These are phyloP conservation scores for Elymus sibiricus DNA, from an alignment of 176 grass and related monocot species.

Conservation along the genomic window DNA sequence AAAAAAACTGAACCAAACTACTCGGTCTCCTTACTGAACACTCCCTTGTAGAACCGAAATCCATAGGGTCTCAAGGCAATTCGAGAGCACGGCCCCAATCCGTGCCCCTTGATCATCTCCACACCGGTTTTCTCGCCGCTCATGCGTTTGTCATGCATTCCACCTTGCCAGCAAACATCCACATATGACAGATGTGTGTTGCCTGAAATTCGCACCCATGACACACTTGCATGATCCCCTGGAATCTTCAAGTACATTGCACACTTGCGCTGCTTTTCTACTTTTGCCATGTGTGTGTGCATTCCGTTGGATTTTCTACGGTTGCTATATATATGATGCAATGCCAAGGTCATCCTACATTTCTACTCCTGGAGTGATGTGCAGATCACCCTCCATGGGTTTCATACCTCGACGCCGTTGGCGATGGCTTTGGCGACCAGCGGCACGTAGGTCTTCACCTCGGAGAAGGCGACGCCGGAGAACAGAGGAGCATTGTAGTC, in stretches of 20 bases:
- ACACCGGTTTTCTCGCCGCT: not conserved
- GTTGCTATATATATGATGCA: not conserved
- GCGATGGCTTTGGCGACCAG: conserved; percentile 58
- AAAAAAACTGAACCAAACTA: not conserved
- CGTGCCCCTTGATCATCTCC: not conserved
- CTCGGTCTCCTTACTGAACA: not conserved
- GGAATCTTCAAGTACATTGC: not conserved
- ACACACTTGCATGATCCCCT: not conserved
- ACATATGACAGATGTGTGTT: not conserved
- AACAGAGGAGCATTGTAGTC: conserved; percentile 95
- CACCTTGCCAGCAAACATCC: not conserved
- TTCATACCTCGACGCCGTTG: conserved; percentile 71
- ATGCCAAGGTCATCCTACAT: not conserved
- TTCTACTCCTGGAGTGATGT: not conserved
- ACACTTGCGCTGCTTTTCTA: not conserved
- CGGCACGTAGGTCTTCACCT: conserved; percentile 73
- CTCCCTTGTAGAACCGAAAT: not conserved
- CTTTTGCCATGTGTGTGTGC: conserved; percentile 5
- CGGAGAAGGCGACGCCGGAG: conserved; percentile 52
- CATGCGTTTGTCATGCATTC: not conserved
- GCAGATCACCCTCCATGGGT: not conserved
- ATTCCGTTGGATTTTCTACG: not conserved
- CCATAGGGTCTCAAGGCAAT: not conserved
- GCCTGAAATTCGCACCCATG: not conserved
- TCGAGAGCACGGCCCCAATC: no score